These are phyloP conservation scores for Cytospora leucostoma DNA, from an alignment of 2,329 filamentous ascomycete genomes.

Conservation along the genomic window DNA sequence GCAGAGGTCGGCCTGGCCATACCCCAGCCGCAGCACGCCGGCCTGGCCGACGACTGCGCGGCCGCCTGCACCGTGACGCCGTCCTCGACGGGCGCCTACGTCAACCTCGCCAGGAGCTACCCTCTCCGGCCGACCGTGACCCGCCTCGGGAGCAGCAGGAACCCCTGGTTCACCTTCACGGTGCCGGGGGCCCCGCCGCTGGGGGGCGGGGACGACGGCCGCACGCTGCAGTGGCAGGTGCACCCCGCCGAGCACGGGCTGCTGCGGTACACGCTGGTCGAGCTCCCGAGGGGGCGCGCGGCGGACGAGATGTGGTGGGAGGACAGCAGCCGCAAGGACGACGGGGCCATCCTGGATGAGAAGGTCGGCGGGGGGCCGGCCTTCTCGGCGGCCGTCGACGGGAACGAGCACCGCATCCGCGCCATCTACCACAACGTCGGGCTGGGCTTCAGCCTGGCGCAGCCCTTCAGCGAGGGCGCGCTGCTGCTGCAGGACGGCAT, in stretches of 20 bases:
- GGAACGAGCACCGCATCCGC: conserved; percentile 14
- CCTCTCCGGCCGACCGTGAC: conserved; percentile 14
- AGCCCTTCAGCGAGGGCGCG: conserved; percentile 25
- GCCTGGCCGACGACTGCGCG: conserved; percentile 5
- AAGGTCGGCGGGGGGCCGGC: not conserved
- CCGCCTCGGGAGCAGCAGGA: conserved; percentile 22
- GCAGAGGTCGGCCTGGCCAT: conserved; percentile 21
- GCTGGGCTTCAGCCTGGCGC: conserved; percentile 23
- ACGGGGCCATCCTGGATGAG: not conserved
- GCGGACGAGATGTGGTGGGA: conserved; percentile 15
- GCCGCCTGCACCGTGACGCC: conserved; percentile 20
- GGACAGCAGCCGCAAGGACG: not conserved
- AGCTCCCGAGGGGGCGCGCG: conserved; percentile 1
- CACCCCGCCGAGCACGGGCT: conserved; percentile 26
- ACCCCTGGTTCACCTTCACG: conserved; percentile 28
- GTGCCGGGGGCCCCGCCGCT: too few relatives aligned
- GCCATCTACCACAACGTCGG: conserved; percentile 29
- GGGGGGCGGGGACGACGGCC: too few relatives aligned
- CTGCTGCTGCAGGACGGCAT: conserved; percentile 18
- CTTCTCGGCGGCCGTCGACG: conserved; percentile 7
- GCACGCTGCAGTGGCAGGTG: conserved; percentile 28
- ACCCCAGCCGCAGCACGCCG: not conserved
- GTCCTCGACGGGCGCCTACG: conserved; percentile 7
- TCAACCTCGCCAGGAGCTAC: conserved; percentile 10
- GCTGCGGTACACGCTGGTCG: conserved; percentile 26